Evolutionary conservation across 1,284 basidiomycete genomes (phyloP).

Genomic region (Ceratobasidium sp.): DNA sequence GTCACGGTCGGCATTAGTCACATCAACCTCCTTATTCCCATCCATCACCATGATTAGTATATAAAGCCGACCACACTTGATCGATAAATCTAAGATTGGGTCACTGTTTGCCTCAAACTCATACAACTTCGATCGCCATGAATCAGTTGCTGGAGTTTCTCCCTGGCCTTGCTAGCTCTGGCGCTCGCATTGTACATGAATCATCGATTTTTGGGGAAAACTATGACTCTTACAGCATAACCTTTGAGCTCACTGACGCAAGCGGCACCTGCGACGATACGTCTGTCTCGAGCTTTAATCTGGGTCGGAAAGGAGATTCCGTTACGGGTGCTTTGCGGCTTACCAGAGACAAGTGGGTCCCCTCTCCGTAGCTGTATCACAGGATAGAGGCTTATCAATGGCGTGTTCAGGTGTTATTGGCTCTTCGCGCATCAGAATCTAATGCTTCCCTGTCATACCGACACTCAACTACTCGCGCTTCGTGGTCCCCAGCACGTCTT

Average conservation of each 20-base stretch:
- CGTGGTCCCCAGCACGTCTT: constrained; percentile 20
- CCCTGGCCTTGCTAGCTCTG: constrained; percentile 5
- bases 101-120: neutral
- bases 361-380: neutral
- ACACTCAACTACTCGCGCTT: constrained; percentile 38
- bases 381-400: neutral
- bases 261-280: neutral
- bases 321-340: constrained; percentile 9
- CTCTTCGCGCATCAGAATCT: constrained; percentile 32
- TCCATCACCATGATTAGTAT: neutral
- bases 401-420: constrained; percentile 37
- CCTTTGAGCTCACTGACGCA: neutral
- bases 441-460: constrained; percentile 26
- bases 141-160: neutral
- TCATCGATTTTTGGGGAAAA: constrained; percentile 2
- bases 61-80: no score
- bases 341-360: constrained; percentile 23
- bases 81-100: neutral
- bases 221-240: constrained; percentile 6
- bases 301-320: neutral
- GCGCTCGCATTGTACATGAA: neutral
- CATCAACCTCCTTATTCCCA: neutral
- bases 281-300: neutral
- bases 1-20: neutral
- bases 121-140: neutral